These are phyloP conservation scores for Amanita subjunquillea DNA, from an alignment of 768 basidiomycete species.

Conservation along the genomic window DNA sequence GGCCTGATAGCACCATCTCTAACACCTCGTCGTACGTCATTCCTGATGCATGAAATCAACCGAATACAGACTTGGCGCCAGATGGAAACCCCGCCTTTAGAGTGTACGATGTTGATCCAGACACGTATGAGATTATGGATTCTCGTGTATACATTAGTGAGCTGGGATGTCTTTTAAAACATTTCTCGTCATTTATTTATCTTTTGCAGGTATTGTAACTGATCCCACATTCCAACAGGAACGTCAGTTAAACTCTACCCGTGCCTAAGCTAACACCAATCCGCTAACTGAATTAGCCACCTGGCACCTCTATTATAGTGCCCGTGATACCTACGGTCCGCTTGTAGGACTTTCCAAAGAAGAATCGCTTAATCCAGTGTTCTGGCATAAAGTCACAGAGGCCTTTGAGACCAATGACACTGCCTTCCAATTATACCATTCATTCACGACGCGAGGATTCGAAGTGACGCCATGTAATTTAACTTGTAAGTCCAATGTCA, in stretches of 20 bases:
- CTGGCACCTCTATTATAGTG: constrained; percentile 50
- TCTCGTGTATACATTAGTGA: constrained; percentile 36
- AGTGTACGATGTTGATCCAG: constrained; percentile 55
- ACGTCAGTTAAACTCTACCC: constrained; percentile 22
- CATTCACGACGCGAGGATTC: constrained; percentile 29
- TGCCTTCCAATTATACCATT: constrained; percentile 36
- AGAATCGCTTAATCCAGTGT: constrained; percentile 35
- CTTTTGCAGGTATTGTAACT: constrained; percentile 25
- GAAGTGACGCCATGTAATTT: constrained; percentile 22
- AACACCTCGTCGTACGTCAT: constrained; percentile 40
- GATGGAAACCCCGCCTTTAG: constrained; percentile 48
- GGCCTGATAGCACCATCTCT: constrained; percentile 44
- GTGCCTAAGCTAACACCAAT: not conserved
- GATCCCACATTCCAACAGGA: constrained; percentile 33
- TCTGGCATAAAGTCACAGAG: constrained; percentile 56
- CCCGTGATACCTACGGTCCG: constrained; percentile 39
- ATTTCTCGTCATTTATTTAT: not conserved
- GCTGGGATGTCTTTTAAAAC: constrained; percentile 10
- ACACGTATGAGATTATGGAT: constrained; percentile 59
- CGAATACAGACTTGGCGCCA: constrained; percentile 10
- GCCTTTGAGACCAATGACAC: constrained; percentile 35
- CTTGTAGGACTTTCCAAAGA: constrained; percentile 26
- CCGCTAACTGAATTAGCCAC: constrained; percentile 20
- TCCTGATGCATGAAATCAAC: not conserved
- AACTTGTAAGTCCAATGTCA: constrained; percentile 26